Base-by-base conservation (phyloP, 2,329 filamentous ascomycete species). In the Ophiocordyceps robertsii region DNA sequence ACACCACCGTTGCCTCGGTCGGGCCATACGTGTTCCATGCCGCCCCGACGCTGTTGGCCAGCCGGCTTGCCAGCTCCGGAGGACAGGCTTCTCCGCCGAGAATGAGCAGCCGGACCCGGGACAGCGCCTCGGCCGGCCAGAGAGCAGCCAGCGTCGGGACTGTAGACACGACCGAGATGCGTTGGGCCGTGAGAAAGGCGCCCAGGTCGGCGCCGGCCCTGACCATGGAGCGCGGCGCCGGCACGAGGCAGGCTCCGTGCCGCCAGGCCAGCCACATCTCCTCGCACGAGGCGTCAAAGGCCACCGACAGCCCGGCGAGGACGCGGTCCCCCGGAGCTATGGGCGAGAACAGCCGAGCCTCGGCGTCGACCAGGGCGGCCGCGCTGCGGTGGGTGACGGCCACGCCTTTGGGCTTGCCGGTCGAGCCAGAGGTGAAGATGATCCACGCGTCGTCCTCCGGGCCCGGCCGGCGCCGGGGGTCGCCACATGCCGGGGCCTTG, bases 1-100 rank as follows among this genome's bases (percentile, higher is more conserved):
- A 44, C 6, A 52, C 50, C 9, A 52, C 50, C 19, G 50, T 52
- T 0, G 50, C 50, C 41, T 54, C 52, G 21, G 51, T 54, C n/a
- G 49, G 46, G 36, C 52, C 52, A n/a, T 53, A 54, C 3, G 49
- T 51, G 43, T 53, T 54, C 46, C 49, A 52, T 3, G 53, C 45
- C 39, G 43, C 45, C 33, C 43, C 46, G 24, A 49, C 47, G 8
- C 45, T 43, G 27, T 42, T 42, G 30, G 50, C 46, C 2, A 53
- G 46, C 13, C 49, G 44, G 11, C 36, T 38, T 3, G 48, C 46
- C 16, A 53, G 40, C n/a, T 51, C 48, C 5, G 46, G 43, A 5
- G 50, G 42, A 37, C 50, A 52, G 19, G 50, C 48, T 17, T 54
- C 52, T 19, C 52, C 52, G 19, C 49, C 52, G 29, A 54, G 48